Evolutionary conservation across 768 basidiomycete genomes (phyloP), one percentile per base, ranked within the genome.

Genomic region (Boletus vermiculosoides): DNA sequence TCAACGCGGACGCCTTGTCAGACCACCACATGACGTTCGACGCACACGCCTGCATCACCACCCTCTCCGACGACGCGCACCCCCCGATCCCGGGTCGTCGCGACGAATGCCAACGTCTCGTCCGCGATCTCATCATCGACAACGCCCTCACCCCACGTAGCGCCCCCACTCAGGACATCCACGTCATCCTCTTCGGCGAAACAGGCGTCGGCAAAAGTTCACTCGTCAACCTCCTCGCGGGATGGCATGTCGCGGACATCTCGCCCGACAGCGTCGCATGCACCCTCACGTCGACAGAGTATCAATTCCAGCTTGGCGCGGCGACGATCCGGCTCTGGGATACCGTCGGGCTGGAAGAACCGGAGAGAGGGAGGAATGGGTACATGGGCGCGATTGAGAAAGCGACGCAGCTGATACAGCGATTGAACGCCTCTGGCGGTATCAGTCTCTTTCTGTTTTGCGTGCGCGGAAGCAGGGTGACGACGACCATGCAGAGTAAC

Each of bases 161-260:
- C 28, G 48, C 37, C 12, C 59, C 66, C 39, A 3, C 56, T 0
- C 62, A 64, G 41, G 65, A 69, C 51, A 39, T 67, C 15, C 66
- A 74, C 45, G 48, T 78, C 46, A 63, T 79, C 20, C 52, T 80
- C 20, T 80, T 79, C 46, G 78, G 78, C 0, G 75, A 78, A 51
- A 69, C 74, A 0, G 78, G 78, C 18, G 56, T 63, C n/a, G 70
- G 70, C 5, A 71, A 71, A 45, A 72, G 70, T 30, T 73, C 72
- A 11, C 59, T 71, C 34, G 61, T 71, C 48, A 80, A 79, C 45
- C 72, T 80, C 64, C 59, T 80, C 44, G 62, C 66, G 6, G 71
- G 66, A 58, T 74, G 55, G 63, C 71, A 52, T 16, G 52, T 70
- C 31, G 68, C 70, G 10, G 40, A 52, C 0, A 48, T 64, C 18